These are phyloP conservation scores for Forsythia viridissima DNA, from an alignment of 257 asterid species.

Conservation along the genomic window DNA sequence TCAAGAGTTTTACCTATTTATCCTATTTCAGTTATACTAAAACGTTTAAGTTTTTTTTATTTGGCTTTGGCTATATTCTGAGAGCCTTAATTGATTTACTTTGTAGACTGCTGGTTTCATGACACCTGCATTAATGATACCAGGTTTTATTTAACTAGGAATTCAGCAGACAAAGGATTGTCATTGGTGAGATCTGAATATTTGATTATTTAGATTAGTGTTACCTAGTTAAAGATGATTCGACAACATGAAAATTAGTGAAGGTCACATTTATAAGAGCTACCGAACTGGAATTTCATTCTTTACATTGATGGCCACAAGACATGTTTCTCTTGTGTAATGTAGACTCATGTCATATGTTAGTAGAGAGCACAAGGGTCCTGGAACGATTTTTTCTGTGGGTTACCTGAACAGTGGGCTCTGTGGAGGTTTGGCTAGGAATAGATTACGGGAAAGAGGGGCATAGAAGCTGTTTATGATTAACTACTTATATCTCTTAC, in stretches of 20 bases:
- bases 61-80: not conserved
- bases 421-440: not conserved
- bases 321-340: not conserved
- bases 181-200: not conserved
- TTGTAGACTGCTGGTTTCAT: not conserved
- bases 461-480: not conserved
- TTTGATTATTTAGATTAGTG: not conserved
- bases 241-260: not conserved
- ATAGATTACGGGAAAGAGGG: not conserved
- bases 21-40: not conserved
- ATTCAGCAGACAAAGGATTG: not conserved
- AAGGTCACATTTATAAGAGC: not conserved
- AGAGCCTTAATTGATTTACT: not conserved
- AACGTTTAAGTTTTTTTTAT: not conserved
- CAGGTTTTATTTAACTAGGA: not conserved
- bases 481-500: not conserved
- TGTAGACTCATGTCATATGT: not conserved
- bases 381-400: not conserved
- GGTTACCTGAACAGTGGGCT: not conserved
- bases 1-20: not conserved
- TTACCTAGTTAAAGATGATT: not conserved
- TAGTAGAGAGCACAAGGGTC: not conserved
- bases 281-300: not conserved
- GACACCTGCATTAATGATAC: not conserved
- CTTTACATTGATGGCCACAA: not conserved